phyloP scores from a whole-genome alignment of 1,139 yeast species.

The Hemisphaericaspora xylanilytica region DNA sequence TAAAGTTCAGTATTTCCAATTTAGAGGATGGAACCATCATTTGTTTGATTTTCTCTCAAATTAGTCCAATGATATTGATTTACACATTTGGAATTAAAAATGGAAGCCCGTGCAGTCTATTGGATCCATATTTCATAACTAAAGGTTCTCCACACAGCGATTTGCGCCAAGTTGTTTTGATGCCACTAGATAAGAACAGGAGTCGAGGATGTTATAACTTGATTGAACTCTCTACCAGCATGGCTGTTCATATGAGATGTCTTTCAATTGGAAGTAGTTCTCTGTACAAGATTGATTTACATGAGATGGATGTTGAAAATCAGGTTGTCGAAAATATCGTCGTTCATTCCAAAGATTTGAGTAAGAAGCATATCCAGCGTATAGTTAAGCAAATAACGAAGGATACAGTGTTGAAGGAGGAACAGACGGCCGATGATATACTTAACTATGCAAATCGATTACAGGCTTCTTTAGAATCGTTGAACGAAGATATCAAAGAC shows the following conservation, averaged over 20 bases:
- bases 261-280: conserved; percentile 1
- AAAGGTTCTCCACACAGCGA: conserved; percentile 5
- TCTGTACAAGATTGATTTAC: background rate
- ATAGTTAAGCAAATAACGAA: background rate
- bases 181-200: conserved; percentile 3
- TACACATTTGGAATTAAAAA: conserved; percentile 41
- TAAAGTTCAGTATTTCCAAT: conserved; percentile 35
- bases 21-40: conserved; percentile 21
- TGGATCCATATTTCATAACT: conserved; percentile 24
- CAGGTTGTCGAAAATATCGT: too few relatives aligned
- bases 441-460: conserved; percentile 12
- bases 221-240: conserved; percentile 8
- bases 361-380: conserved; percentile 8
- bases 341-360: background rate
- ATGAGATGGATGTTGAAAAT: background rate
- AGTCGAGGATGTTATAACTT: background rate
- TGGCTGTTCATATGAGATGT: conserved; percentile 6
- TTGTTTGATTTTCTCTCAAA: conserved; percentile 42
- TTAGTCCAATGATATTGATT: conserved; percentile 39
- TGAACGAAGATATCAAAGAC: conserved; percentile 4
- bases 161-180: conserved; percentile 15
- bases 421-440: conserved; percentile 5
- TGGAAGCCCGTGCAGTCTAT: conserved; percentile 32
- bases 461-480: background rate
- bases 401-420: conserved; percentile 1